Percentiles rank a stretch among this genome's conserved stretches.
Evolutionary conservation across 2,329 filamentous ascomycete genomes (phyloP).

Genomic region (Fusarium euwallaceae): DNA sequence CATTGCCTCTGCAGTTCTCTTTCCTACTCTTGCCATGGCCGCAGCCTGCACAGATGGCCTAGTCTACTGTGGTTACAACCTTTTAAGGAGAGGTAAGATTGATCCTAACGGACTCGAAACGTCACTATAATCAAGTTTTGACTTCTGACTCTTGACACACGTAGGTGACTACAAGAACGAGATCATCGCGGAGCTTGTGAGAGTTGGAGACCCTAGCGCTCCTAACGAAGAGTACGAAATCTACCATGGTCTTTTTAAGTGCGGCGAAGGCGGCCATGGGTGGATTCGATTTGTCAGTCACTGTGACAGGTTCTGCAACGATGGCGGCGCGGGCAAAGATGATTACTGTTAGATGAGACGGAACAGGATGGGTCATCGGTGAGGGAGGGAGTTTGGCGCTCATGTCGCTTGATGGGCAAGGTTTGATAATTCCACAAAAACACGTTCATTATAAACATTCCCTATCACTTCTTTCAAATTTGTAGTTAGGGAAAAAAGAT

Average conservation of each 20-base stretch:
- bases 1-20: not conserved
- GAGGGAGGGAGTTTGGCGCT: not conserved
- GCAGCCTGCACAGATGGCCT: not conserved
- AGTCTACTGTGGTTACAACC: not conserved
- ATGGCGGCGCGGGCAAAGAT: not conserved
- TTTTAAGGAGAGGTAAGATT: not conserved
- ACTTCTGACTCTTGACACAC: too few species aligned
- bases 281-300: not conserved
- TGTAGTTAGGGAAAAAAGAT: too few species aligned
- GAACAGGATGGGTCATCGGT: not conserved
- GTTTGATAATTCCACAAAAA: not conserved
- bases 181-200: not conserved
- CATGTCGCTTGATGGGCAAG: not conserved
- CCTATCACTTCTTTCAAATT: too few species aligned
- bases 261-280: not conserved
- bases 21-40: not conserved
- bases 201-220: not conserved
- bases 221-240: not conserved
- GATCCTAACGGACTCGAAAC: fast-evolving
- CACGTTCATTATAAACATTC: too few species aligned
- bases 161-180: not conserved
- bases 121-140: too few species aligned
- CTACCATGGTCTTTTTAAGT: not conserved
- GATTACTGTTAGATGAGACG: not conserved
- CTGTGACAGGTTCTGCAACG: not conserved